phyloP scores from a whole-genome alignment of 2,329 filamentous ascomycete genomes.

The Calonectria ilicicola region DNA sequence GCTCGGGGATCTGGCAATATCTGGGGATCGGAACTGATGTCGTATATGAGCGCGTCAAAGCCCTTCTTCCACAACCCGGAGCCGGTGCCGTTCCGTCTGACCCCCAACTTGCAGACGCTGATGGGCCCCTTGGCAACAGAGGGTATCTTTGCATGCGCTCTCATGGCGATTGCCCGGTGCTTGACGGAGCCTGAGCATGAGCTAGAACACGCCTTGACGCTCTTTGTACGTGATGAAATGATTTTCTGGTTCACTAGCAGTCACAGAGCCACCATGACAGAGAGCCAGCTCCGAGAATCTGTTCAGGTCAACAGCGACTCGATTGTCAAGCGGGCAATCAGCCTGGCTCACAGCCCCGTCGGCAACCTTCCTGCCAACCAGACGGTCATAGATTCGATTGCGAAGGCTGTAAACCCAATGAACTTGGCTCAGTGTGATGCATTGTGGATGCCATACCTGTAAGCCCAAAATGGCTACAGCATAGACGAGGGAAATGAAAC shows the following conservation, averaged over 20 bases:
- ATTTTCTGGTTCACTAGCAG: conserved; percentile 93
- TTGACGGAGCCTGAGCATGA: conserved; percentile 90
- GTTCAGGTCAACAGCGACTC: conserved; percentile 90
- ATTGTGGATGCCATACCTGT: conserved; percentile 98
- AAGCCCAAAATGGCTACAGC: conserved; percentile 39
- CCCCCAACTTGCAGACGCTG: conserved; percentile 93
- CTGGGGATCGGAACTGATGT: conserved; percentile 95
- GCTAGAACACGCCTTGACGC: conserved; percentile 91
- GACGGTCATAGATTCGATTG: conserved; percentile 94
- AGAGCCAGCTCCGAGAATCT: conserved; percentile 79
- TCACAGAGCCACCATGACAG: conserved; percentile 69
- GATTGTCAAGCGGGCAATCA: conserved; percentile 91
- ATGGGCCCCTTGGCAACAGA: conserved; percentile 97
- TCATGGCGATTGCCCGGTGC: conserved; percentile 97
- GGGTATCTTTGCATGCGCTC: conserved; percentile 92
- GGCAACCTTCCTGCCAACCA: conserved; percentile 94
- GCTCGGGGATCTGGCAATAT: conserved; percentile 89
- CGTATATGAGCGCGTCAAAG: conserved; percentile 85
- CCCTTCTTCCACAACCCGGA: conserved; percentile 96
- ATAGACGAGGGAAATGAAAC: conserved; percentile 15
- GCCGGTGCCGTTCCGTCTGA: conserved; percentile 95
- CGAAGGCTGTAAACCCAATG: conserved; percentile 92
- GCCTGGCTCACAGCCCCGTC: conserved; percentile 81
- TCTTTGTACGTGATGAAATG: conserved; percentile 98
- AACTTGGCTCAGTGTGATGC: conserved; percentile 90